Evolutionary conservation across 108 stramenopile genomes (phyloP).

Genomic region (Nitzschia inconspicua): DNA sequence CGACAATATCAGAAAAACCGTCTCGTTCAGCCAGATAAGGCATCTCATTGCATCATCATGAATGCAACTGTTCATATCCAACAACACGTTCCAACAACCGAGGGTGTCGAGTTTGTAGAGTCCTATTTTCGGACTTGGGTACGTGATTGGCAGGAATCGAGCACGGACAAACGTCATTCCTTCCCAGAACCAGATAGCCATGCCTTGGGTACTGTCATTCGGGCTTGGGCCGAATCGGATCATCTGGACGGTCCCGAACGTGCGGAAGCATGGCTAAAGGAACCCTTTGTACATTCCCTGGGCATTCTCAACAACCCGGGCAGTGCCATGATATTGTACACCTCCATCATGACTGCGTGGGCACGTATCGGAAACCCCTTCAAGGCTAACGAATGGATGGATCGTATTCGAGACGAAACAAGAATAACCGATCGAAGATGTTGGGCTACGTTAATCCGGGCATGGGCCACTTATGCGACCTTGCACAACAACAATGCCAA

Average conservation of each 20-base stretch:
- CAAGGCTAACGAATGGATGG: conserved; percentile 21
- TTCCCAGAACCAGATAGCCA: conserved; percentile 21
- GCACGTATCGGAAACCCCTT: conserved; percentile 17
- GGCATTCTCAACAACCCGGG: not conserved
- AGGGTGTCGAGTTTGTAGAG: conserved; percentile 22
- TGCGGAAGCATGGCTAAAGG: conserved; percentile 23
- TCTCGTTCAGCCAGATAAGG: conserved; percentile 8
- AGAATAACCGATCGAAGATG: no score
- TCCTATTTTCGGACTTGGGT: conserved; percentile 21
- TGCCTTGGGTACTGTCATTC: conserved; percentile 24
- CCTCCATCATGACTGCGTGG: conserved; percentile 22
- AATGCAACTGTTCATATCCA: conserved; percentile 13
- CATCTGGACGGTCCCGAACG: conserved; percentile 12
- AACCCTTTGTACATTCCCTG: conserved; percentile 3
- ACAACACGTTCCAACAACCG: not conserved
- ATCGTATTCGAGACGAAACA: no score
- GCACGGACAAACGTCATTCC: not conserved
- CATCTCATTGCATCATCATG: conserved; percentile 18
- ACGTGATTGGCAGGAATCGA: not conserved
- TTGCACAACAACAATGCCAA: no score
- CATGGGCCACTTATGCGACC: no score
- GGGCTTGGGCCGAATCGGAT: conserved; percentile 31
- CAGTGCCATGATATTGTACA: conserved; percentile 6
- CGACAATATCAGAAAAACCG: not conserved
- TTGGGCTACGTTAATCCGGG: no score